Evolutionary conservation across 2,329 filamentous ascomycete genomes (phyloP), one percentile per base, ranked within the genome.

Genomic region (Trichophyton rubrum): DNA sequence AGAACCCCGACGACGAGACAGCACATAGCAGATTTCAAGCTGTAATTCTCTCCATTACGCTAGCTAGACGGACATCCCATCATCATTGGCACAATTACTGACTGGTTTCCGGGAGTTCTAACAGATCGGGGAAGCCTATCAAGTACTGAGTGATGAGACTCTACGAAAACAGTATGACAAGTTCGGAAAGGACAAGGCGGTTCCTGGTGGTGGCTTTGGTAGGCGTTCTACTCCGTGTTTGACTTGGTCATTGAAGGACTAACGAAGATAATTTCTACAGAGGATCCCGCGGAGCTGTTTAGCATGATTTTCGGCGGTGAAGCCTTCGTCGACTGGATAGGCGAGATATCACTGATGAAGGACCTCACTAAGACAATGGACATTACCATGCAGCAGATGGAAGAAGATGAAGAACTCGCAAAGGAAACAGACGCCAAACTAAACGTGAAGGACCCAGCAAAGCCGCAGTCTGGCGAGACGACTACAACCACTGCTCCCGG

Each of bases 321-420:
- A 68, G 90, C 92, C 11, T 99, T 99, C 70, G 80, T 87, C 63
- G 92, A 99, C 78, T 90, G 93, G 80, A 97, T 99, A 70, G 93
- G 93, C 66, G 93, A 99, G 80, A 96, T 99, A 67, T 93, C 89
- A 58, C 84, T 99, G 61, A 96, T 99, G 89, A 97, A 96, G 78
- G 93, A 99, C 70, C 81, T 99, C 60, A 97, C 92, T 17, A 90
- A 90, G 69, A 96, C 91, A 51, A 97, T 99, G 92, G 93, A 99
- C 69, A 97, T 99, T 66, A 91, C 90, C 20, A 92, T 90, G 85
- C 81, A 88, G 60, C 85, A 85, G 63, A 84, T 85, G 73, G 89
- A 90, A 68, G 86, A 88, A 53, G 76, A 77, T 1, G 79, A 73
- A 2, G 76, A 79, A 30, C 77, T 80, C 41, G 81, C 80, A 3